These are phyloP conservation scores for Pythium aquatile DNA, from an alignment of 352 stramenopile genomes.

Conservation along the genomic window DNA sequence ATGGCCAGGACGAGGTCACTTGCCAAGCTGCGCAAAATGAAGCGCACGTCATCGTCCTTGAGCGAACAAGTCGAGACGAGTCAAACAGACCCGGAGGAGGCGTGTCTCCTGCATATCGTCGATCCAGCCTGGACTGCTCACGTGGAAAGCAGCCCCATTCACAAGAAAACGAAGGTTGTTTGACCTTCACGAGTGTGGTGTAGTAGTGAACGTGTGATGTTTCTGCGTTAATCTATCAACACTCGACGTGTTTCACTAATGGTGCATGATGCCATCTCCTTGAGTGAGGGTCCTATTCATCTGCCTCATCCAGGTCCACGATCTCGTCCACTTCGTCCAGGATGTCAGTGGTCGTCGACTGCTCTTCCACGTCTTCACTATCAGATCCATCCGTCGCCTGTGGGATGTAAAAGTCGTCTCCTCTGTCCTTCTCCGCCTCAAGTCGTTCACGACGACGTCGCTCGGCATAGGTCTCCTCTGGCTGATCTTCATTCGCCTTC, in stretches of 20 bases:
- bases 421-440: constrained; percentile 33
- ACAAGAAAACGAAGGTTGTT: constrained; percentile 37
- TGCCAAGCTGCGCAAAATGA: constrained; percentile 13
- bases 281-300: neutral
- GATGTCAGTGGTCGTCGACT: neutral
- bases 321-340: constrained; percentile 36
- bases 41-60: constrained; percentile 10
- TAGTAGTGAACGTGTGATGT: constrained; percentile 15
- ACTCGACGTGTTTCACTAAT: neutral
- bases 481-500: constrained; percentile 16
- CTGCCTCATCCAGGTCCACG: constrained; percentile 52
- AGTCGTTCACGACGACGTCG: constrained; percentile 23
- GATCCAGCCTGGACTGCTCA: constrained; percentile 26
- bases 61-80: constrained; percentile 1
- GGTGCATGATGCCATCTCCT: neutral
- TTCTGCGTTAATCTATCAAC: constrained; percentile 5
- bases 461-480: constrained; percentile 31
- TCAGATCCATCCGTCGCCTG: constrained; percentile 30
- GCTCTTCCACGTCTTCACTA: constrained; percentile 11
- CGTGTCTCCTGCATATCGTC: neutral
- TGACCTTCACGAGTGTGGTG: constrained; percentile 15
- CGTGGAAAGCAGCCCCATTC: constrained; percentile 42
- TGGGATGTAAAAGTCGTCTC: constrained; percentile 46
- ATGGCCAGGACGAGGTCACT: constrained; percentile 1
- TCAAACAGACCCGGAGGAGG: neutral